Evolutionary conservation across 805 yeast species (phyloP).

Genomic region (Candida berthetii): DNA sequence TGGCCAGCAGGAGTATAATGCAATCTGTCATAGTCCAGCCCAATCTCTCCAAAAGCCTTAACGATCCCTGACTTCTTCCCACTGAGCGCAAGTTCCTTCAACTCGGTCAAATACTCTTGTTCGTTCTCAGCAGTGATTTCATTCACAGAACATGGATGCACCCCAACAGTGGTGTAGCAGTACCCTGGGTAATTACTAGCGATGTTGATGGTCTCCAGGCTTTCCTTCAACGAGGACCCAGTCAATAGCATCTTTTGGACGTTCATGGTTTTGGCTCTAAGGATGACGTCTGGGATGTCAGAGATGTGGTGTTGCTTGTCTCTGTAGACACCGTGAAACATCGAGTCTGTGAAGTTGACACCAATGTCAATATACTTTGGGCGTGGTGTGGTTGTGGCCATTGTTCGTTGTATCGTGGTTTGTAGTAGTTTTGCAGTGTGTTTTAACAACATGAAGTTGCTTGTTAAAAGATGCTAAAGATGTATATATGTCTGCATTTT

Average conservation of each 20-base stretch:
- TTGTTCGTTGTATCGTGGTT: not conserved
- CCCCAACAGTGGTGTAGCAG: slow-evolving; percentile 76
- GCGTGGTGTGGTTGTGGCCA: not conserved
- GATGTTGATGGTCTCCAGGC: slow-evolving; percentile 52
- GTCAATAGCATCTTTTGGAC: slow-evolving; percentile 75
- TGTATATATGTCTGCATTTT: too few relatives aligned
- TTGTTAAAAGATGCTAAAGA: too few relatives aligned
- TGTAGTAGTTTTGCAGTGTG: too few relatives aligned
- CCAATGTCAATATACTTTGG: slow-evolving; percentile 38
- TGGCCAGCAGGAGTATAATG: slow-evolving; percentile 64
- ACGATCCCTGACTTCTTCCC: slow-evolving; percentile 50
- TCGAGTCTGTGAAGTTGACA: slow-evolving; percentile 81
- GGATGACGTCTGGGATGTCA: slow-evolving; percentile 60
- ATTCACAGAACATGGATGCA: slow-evolving; percentile 86
- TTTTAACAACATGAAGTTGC: too few relatives aligned
- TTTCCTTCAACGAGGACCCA: slow-evolving; percentile 72
- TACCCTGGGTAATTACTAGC: slow-evolving; percentile 31
- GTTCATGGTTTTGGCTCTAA: slow-evolving; percentile 57
- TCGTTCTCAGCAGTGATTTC: slow-evolving; percentile 35
- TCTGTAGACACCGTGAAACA: slow-evolving; percentile 80
- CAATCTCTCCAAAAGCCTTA: slow-evolving; percentile 91
- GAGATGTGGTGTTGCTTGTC: slow-evolving; percentile 60
- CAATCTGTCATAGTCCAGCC: slow-evolving; percentile 89
- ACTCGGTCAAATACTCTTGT: slow-evolving; percentile 34
- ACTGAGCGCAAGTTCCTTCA: slow-evolving; percentile 41